Percentiles rank a stretch among this genome's conserved stretches.
Conservation (phyloP, 1,284 basidiomycete genomes). For the Pascua guehoae region DNA sequence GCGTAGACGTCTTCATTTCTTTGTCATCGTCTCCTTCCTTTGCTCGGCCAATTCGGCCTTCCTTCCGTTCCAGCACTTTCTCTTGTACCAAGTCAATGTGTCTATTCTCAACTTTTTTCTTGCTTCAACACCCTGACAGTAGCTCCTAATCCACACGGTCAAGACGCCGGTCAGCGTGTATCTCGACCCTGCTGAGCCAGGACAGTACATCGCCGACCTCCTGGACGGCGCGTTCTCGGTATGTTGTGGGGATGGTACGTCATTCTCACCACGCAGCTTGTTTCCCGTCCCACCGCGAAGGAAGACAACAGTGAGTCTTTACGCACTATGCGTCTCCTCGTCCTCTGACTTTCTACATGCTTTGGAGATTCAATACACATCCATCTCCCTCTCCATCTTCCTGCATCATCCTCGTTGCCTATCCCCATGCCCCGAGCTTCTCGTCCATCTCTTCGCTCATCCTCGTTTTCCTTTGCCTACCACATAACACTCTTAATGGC, state of each 20-base stretch:
- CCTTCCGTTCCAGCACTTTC: not conserved
- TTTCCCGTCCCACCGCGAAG: not conserved
- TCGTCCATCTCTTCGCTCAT: too few relatives aligned
- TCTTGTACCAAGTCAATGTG: too few relatives aligned
- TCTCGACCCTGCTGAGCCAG: not conserved
- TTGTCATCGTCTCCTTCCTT: too few relatives aligned
- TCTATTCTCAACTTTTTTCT: too few relatives aligned
- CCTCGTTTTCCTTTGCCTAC: not conserved
- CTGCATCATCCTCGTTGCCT: not conserved
- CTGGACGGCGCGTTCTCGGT: slow-evolving; percentile 9
- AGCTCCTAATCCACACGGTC: slow-evolving; percentile 10
- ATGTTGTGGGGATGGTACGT: not conserved
- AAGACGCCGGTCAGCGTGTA: slow-evolving; percentile 4
- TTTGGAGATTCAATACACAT: not conserved
- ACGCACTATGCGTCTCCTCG: not conserved
- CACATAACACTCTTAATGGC: not conserved
- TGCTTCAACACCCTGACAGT: not conserved
- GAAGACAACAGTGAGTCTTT: not conserved
- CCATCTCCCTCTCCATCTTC: too few relatives aligned
- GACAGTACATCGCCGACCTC: not conserved
- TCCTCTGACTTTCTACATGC: not conserved
- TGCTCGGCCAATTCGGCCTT: too few relatives aligned
- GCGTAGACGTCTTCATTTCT: not conserved
- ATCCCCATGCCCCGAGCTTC: not conserved
- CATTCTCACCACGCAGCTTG: slow-evolving; percentile 2